phyloP scores from a whole-genome alignment of 352 stramenopile species.

The Pythium angustatum region DNA sequence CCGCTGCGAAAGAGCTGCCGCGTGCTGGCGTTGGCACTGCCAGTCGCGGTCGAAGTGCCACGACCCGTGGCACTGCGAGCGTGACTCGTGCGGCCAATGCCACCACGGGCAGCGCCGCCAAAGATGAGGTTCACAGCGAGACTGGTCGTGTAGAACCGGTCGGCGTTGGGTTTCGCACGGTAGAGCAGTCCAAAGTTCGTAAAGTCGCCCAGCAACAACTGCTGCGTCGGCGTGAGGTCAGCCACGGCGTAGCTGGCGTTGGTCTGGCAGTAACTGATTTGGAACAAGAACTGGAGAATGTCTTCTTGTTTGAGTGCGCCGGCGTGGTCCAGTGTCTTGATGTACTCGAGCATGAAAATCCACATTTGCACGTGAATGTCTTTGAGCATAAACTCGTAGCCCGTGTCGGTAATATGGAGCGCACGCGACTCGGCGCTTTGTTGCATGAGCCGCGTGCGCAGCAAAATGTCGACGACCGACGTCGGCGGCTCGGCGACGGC shows the following conservation, averaged over 20 bases:
- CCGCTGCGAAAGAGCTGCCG: slow-evolving; percentile 7
- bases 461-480: slow-evolving; percentile 58
- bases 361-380: slow-evolving; percentile 92
- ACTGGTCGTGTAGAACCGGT: slow-evolving; percentile 89
- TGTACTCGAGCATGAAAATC: slow-evolving; percentile 92
- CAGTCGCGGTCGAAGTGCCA: too few relatives aligned
- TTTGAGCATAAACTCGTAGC: slow-evolving; percentile 92
- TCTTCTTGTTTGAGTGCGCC: slow-evolving; percentile 80
- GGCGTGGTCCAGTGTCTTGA: slow-evolving; percentile 77
- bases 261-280: slow-evolving; percentile 89
- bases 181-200: slow-evolving; percentile 88
- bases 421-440: slow-evolving; percentile 57
- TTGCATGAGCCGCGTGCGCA: slow-evolving; percentile 73
- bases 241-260: slow-evolving; percentile 81
- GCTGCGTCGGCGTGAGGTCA: slow-evolving; percentile 75
- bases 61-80: too few relatives aligned
- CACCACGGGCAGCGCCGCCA: slow-evolving; percentile 37
- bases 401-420: slow-evolving; percentile 86
- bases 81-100: neutral
- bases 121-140: slow-evolving; percentile 91
- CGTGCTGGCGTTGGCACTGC: too few relatives aligned
- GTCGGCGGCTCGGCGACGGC: slow-evolving; percentile 34
- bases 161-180: slow-evolving; percentile 48
- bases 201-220: slow-evolving; percentile 80
- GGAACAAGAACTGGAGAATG: slow-evolving; percentile 89